A percentile compares a stretch with the other conserved stretches of the same genome.
These are phyloP conservation scores for Colletotrichum magnum DNA, from an alignment of 2,329 filamentous ascomycete species.

Conservation along the genomic window DNA sequence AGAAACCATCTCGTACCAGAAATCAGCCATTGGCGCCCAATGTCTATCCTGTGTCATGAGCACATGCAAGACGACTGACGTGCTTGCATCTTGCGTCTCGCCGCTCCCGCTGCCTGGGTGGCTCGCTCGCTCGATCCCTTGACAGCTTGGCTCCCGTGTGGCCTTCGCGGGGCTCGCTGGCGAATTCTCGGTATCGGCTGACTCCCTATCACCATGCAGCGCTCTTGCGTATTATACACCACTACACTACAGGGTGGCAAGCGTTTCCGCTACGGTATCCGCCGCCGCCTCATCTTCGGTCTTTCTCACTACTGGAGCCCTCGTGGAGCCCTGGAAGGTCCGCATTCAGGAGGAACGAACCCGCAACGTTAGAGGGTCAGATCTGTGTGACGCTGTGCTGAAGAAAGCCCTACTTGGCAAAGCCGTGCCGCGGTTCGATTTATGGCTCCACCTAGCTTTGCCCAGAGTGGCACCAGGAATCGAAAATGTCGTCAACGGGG, in stretches of 20 bases:
- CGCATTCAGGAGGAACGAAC: slow-evolving; percentile 12
- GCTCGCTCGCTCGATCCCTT: slow-evolving; percentile 30
- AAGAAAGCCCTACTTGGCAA: slow-evolving; percentile 34
- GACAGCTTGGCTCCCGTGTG: slow-evolving; percentile 28
- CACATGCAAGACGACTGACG: slow-evolving; percentile 34
- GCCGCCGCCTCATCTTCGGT: slow-evolving; percentile 3
- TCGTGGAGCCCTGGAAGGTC: slow-evolving; percentile 21
- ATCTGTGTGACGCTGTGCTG: slow-evolving; percentile 35
- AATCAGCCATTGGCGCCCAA: slow-evolving; percentile 30
- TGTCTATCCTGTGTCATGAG: slow-evolving; percentile 37
- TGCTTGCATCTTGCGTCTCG: slow-evolving; percentile 35
- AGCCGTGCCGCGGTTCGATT: slow-evolving; percentile 2
- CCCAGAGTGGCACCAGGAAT: slow-evolving; percentile 8
- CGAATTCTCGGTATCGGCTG: slow-evolving; percentile 26
- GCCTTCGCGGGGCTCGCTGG: slow-evolving; percentile 20
- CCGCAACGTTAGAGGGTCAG: slow-evolving; percentile 13
- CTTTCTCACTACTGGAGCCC: slow-evolving; percentile 5
- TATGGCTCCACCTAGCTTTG: slow-evolving; percentile 6
- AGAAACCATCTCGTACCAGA: slow-evolving; percentile 34
- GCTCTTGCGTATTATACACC: neutral
- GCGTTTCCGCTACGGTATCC: slow-evolving; percentile 4
- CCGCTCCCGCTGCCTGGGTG: slow-evolving; percentile 14
- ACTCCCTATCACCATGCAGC: slow-evolving; percentile 26
- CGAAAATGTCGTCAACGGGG: neutral
- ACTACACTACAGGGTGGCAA: neutral